Evolutionary conservation across 495 filamentous ascomycete genomes (phyloP).

Genomic region (Aspergillus heteromorphus): DNA sequence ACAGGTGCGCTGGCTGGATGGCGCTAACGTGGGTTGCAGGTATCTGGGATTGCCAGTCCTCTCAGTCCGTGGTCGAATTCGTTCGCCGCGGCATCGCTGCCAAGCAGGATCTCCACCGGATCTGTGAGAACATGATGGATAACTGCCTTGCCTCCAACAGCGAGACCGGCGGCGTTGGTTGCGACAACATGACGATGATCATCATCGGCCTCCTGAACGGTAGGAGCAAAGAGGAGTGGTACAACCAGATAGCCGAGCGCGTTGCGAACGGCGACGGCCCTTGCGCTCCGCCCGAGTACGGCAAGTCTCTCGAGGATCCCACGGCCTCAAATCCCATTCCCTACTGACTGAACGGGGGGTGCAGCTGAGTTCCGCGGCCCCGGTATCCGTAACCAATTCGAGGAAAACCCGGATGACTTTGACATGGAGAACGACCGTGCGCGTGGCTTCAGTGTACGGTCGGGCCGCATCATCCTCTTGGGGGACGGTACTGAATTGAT

Average conservation of each 20-base stretch:
- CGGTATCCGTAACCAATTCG: slow-evolving; percentile 72
- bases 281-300: slow-evolving; percentile 98
- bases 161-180: slow-evolving; percentile 95
- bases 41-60: slow-evolving; percentile 99
- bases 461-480: slow-evolving; percentile 84
- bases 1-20: not conserved
- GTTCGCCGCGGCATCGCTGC: slow-evolving; percentile 92
- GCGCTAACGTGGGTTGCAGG: slow-evolving; percentile 45
- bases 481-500: slow-evolving; percentile 89
- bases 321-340: slow-evolving; percentile 38
- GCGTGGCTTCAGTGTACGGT: slow-evolving; percentile 57
- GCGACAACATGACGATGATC: slow-evolving; percentile 99
- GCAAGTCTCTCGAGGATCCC: slow-evolving; percentile 63
- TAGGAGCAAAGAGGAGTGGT: slow-evolving; percentile 95
- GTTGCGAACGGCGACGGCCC: slow-evolving; percentile 97
- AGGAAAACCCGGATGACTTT: slow-evolving; percentile 89
- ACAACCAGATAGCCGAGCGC: slow-evolving; percentile 86
- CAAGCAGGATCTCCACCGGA: slow-evolving; percentile 85
- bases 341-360: slow-evolving; percentile 45
- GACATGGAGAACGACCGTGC: slow-evolving; percentile 70
- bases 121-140: slow-evolving; percentile 99
- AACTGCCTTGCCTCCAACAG: slow-evolving; percentile 96
- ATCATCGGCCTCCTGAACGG: slow-evolving; percentile 84
- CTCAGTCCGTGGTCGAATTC: slow-evolving; percentile 94
- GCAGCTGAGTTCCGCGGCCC: slow-evolving; percentile 96